phyloP scores from a whole-genome alignment of 2,329 filamentous ascomycete genomes.

The Sclerotinia nivalis region DNA sequence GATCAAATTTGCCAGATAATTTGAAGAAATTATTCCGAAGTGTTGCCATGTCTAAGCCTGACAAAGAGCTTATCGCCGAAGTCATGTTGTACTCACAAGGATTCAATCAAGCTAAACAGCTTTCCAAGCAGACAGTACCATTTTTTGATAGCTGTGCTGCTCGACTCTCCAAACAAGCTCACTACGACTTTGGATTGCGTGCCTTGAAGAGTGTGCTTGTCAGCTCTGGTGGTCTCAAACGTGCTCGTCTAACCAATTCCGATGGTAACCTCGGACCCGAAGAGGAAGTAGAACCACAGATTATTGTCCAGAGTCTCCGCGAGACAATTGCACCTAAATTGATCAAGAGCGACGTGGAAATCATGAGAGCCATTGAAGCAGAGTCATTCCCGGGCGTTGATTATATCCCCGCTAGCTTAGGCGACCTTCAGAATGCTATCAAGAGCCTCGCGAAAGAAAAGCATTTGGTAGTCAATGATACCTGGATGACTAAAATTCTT shows the following conservation, averaged over 20 bases:
- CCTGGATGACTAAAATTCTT: slow-evolving; percentile 96
- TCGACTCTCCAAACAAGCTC: slow-evolving; percentile 88
- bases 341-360: slow-evolving; percentile 86
- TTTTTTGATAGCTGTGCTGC: slow-evolving; percentile 93
- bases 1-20: slow-evolving; percentile 97
- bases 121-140: slow-evolving; percentile 94
- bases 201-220: slow-evolving; percentile 97
- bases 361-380: slow-evolving; percentile 80
- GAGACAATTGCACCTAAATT: slow-evolving; percentile 98
- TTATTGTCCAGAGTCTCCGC: slow-evolving; percentile 96
- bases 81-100: slow-evolving; percentile 99
- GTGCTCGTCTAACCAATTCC: slow-evolving; percentile 66
- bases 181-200: slow-evolving; percentile 98
- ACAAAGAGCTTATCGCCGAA: slow-evolving; percentile 98
- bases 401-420: slow-evolving; percentile 87
- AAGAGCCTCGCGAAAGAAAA: slow-evolving; percentile 79
- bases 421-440: slow-evolving; percentile 77
- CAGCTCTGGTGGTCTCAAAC: slow-evolving; percentile 94
- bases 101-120: slow-evolving; percentile 91
- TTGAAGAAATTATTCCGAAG: slow-evolving; percentile 99
- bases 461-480: slow-evolving; percentile 85
- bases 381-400: slow-evolving; percentile 89
- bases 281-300: slow-evolving; percentile 85
- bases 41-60: slow-evolving; percentile 98
- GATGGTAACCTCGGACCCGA: slow-evolving; percentile 62